Conservation (phyloP, 2,329 filamentous ascomycete species). For the Chaetomiaceae sp. region DNA sequence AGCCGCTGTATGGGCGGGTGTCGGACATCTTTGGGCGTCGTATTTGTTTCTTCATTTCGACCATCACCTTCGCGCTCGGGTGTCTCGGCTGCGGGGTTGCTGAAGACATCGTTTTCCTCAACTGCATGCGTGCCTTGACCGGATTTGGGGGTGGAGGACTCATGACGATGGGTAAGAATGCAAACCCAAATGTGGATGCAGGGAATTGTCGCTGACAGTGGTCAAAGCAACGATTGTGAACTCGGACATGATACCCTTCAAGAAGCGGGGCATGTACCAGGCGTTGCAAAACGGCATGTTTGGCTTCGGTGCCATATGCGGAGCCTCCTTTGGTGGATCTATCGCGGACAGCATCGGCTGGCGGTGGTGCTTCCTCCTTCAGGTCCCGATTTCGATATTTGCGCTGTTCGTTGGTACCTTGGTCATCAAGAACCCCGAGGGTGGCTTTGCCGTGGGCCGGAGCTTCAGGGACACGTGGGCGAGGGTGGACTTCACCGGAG, state of each 20-base stretch:
- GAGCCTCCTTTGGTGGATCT: conserved; percentile 59
- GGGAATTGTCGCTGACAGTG: background rate
- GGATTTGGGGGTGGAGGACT: conserved; percentile 65
- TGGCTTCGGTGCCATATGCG: conserved; percentile 58
- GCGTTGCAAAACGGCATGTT: conserved; percentile 58
- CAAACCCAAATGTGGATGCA: no score
- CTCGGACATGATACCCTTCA: conserved; percentile 58
- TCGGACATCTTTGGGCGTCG: conserved; percentile 65
- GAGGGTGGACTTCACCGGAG: conserved; percentile 54
- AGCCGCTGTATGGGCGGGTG: conserved; percentile 65
- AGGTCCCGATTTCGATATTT: conserved; percentile 53
- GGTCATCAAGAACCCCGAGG: conserved; percentile 45
- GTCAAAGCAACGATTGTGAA: conserved; percentile 53
- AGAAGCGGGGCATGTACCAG: conserved; percentile 53
- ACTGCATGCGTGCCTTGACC: conserved; percentile 61
- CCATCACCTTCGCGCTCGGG: conserved; percentile 55
- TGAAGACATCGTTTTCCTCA: conserved; percentile 52
- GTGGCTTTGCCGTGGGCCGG: conserved; percentile 24
- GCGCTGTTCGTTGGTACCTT: conserved; percentile 49
- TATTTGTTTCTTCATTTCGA: conserved; percentile 59
- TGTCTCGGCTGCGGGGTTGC: conserved; percentile 63
- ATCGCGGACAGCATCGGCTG: conserved; percentile 62
- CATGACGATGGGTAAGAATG: conserved; percentile 67
- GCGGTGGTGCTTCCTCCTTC: conserved; percentile 62
- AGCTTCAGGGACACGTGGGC: conserved; percentile 42